Base-by-base conservation (phyloP, 2,329 filamentous ascomycete species). In the Bipolaris victoriae region DNA sequence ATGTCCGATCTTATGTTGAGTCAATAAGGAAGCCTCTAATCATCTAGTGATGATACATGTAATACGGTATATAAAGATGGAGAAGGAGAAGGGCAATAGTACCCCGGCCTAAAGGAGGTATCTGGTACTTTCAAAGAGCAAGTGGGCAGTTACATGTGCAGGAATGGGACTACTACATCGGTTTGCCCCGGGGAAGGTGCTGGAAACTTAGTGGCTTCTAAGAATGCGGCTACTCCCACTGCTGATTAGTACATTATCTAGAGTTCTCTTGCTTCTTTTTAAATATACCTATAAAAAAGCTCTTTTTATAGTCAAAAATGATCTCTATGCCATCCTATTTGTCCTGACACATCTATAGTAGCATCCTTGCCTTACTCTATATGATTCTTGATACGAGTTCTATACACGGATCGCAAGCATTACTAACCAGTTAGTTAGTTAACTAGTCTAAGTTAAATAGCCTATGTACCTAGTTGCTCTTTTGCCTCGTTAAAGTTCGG, bases 131-230 rank as follows among this genome's bases (percentile, higher is more conserved):
- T 57, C 15, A 57, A 52, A 53, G 44, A 13, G 9, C 18, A 61
- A n/a, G 54, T 55, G 22, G 58, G 54, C 39, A 61, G 54, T 48
- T 57, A 55, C 20, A 61, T 61, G 36, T 61, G 41, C 24, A 61
- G 57, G 3, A 61, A 52, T 22, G 29, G 58, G 20, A 57, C 24
- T 52, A 24, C 26, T 13, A 45, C 48, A 40, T 57, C 41, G 9
- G 15, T 29, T 33, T 61, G 51, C 44, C 58, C 39, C 7, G 47
- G 50, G n/a, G 33, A 37, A 22, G 45, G 50, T 20, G 50, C 50
- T 10, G 31, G 11, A 33, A 54, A 47, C 26, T 10, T 18, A 10
- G 33, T 35, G 48, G 11, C 13, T 24, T 57, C 37, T 1, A 16
- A n/a, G 18, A 22, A 39, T 31, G 26, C 37, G 5, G 45, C 29